These are phyloP conservation scores for Austropuccinia psidii DNA, from an alignment of 1,284 basidiomycete species.

Conservation along the genomic window DNA sequence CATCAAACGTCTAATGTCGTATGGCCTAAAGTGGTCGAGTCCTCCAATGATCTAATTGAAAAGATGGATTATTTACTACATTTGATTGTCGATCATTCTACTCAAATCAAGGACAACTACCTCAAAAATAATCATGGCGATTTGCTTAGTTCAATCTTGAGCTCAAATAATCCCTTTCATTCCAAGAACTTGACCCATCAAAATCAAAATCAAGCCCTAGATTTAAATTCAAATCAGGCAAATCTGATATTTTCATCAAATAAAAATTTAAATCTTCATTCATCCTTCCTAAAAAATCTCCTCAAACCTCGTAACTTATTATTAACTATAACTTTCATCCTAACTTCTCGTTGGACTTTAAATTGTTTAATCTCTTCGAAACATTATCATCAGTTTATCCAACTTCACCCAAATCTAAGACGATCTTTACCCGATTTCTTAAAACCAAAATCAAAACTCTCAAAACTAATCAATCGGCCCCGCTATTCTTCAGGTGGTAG, in stretches of 20 bases:
- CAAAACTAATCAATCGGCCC: not conserved
- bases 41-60: constrained; percentile 6
- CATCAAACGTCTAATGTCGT: not conserved
- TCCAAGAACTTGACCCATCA: not conserved
- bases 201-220: not conserved
- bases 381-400: not conserved
- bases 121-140: not conserved
- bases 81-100: not conserved
- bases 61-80: no score
- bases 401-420: not conserved
- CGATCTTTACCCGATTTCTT: not conserved
- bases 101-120: not conserved
- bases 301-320: not conserved
- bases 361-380: not conserved
- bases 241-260: not conserved
- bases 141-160: no score
- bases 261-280: not conserved
- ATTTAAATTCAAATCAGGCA: no score
- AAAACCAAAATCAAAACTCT: not conserved
- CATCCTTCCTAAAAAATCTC: not conserved
- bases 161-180: no score
- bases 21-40: constrained; percentile 3
- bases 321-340: not conserved
- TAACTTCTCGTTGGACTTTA: not conserved
- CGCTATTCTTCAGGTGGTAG: not conserved